Evolutionary conservation across 192 early-diverging fungal species (phyloP).

Genomic region (Podila horticola): DNA sequence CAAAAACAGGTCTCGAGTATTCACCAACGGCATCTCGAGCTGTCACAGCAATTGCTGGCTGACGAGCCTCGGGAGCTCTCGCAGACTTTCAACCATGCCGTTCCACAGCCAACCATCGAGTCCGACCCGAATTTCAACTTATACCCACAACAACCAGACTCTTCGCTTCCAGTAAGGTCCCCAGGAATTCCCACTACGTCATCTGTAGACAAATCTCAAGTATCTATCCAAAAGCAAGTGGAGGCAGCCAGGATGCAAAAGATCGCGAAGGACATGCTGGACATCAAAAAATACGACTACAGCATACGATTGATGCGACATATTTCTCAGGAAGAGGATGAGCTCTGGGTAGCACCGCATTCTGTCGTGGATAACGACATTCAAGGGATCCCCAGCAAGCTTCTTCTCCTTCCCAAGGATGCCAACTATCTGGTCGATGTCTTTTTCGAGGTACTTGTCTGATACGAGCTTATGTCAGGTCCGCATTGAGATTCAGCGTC

Average conservation of each 20-base stretch:
- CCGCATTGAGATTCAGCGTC: no score
- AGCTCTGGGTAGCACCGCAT: conserved; percentile 26
- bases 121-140: not conserved
- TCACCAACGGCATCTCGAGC: not conserved
- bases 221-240: not conserved
- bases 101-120: not conserved
- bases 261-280: conserved; percentile 38
- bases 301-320: conserved; percentile 31
- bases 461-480: no score
- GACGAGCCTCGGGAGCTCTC: not conserved
- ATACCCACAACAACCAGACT: conserved; percentile 5
- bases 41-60: not conserved
- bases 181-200: not conserved
- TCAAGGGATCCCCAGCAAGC: conserved; percentile 26
- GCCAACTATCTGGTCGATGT: conserved; percentile 43
- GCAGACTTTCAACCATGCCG: not conserved
- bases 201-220: not conserved
- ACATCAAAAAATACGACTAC: conserved; percentile 28
- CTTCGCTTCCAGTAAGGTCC: not conserved
- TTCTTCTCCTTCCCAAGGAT: conserved; percentile 38
- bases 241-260: conserved; percentile 25
- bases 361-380: not conserved
- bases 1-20: not conserved
- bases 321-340: conserved; percentile 43
- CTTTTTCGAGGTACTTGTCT: conserved; percentile 39